These are phyloP conservation scores for Acidomyces sp. DNA, from an alignment of 495 filamentous ascomycete species.

Conservation along the genomic window DNA sequence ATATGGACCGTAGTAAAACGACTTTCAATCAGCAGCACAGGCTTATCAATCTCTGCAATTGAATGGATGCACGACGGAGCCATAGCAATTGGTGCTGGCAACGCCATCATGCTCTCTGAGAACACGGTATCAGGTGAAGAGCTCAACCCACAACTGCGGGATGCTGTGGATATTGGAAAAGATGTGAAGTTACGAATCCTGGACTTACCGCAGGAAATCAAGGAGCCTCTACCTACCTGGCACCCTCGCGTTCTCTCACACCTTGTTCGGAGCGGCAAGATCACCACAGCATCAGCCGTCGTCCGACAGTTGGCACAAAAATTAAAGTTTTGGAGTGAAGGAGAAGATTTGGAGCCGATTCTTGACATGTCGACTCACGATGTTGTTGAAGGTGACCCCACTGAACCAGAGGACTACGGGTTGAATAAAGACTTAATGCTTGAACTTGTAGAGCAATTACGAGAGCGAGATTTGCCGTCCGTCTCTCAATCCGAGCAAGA, in stretches of 20 bases:
- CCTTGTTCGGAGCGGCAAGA: constrained; percentile 73
- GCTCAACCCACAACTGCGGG: constrained; percentile 51
- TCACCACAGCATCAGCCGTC: constrained; percentile 56
- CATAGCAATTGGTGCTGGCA: constrained; percentile 77
- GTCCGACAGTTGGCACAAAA: constrained; percentile 61
- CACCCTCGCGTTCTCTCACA: constrained; percentile 88
- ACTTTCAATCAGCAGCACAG: constrained; percentile 6
- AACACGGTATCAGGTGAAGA: constrained; percentile 33
- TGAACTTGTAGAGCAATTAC: constrained; percentile 11
- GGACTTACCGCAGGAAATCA: constrained; percentile 41
- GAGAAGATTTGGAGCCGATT: constrained; percentile 69
- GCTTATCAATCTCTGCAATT: constrained; percentile 70
- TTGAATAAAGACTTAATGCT: neutral
- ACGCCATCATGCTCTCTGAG: constrained; percentile 67
- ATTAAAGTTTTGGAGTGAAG: constrained; percentile 70
- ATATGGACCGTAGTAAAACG: constrained; percentile 8
- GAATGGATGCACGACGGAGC: constrained; percentile 77
- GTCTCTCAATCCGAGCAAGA: constrained; percentile 6
- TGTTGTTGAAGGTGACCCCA: constrained; percentile 39
- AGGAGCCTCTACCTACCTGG: constrained; percentile 80
- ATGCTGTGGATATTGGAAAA: constrained; percentile 43
- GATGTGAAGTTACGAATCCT: constrained; percentile 30
- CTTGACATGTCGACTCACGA: constrained; percentile 57
- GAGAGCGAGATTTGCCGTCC: constrained; percentile 11
- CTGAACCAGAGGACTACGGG: too few relatives aligned